Evolutionary conservation across 2,329 filamentous ascomycete species (phyloP), one percentile per base, ranked within the genome.

Genomic region (Stromatinia cepivora): DNA sequence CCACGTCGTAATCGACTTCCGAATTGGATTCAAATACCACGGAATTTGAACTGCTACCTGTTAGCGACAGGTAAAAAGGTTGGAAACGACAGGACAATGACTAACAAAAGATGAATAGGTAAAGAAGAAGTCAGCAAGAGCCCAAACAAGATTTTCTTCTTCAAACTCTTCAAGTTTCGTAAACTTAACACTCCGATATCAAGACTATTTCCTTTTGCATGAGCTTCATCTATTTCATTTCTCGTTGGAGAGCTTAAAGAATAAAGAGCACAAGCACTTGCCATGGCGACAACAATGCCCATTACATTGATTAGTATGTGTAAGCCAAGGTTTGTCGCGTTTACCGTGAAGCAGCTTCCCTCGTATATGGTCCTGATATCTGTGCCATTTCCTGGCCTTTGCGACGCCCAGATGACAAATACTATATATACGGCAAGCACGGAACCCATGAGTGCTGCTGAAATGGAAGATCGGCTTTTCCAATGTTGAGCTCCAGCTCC

Each of bases 251-350:
- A 80, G 17, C 77, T 81, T 17, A 87, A 75, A 28, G 82, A 79
- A 70, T 87, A 85, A 82, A 86, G 72, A 20, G 72, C 72, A 39
- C 70, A 85, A 73, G 84, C 85, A 52, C 81, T 83, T 6, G 82
- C 82, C 1, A 80, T 79, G 0, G 86, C 78, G 22, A 85, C 69
- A 1, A 80, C 67, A 0, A 83, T 84, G 42, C 81, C 80, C 45
- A 85, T 75, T 0, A 79, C 69, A 75, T 86, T 86, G 73, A 87
- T 82, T 3, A 80, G 69, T 36, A 86, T 73, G 75, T 86, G 84
- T 0, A 83, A 69, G 45, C 72, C 71, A 0, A 76, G 58, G 69
- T 71, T 70, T 6, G 65, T 65, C 17, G 66, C 63, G 28, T 66
- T 66, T 5, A 73, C 72, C 22, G 45, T 71, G 4, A 25, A 39